Evolutionary conservation across 2,329 filamentous ascomycete species (phyloP).

Genomic region (Colletotrichum phormii): DNA sequence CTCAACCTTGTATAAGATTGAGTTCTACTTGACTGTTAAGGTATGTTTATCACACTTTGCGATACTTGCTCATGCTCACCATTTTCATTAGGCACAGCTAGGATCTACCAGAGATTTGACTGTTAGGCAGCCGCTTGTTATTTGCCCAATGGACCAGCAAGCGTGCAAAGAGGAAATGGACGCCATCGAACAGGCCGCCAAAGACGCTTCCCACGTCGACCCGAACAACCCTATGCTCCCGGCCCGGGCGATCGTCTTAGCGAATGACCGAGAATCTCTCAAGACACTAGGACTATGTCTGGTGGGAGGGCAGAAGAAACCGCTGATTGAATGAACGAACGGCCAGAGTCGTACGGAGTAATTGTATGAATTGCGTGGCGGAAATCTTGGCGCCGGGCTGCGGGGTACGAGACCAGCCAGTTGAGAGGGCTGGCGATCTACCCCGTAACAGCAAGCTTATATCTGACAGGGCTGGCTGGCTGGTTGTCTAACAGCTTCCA

Average conservation of each 20-base stretch:
- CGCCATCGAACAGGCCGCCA: constrained; percentile 94
- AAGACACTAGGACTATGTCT: constrained; percentile 72
- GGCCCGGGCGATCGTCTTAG: constrained; percentile 82
- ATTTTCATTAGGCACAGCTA: constrained; percentile 77
- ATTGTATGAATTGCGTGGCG: constrained; percentile 12
- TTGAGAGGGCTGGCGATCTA: not conserved
- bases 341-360: not conserved
- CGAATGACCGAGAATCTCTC: constrained; percentile 76
- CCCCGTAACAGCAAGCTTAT: constrained; percentile 10
- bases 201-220: constrained; percentile 89
- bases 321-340: constrained; percentile 66
- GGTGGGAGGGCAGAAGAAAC: constrained; percentile 74
- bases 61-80: constrained; percentile 35
- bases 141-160: constrained; percentile 94
- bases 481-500: not conserved
- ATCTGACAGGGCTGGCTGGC: constrained; percentile 2
- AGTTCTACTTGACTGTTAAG: constrained; percentile 96
- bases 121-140: constrained; percentile 91
- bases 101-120: constrained; percentile 89
- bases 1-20: constrained; percentile 96
- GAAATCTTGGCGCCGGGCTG: constrained; percentile 8
- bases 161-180: constrained; percentile 99
- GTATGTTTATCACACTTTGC: constrained; percentile 57
- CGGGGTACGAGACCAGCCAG: constrained; percentile 20
- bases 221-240: constrained; percentile 94